These are phyloP conservation scores for Fragilariopsis cylindrus DNA, from an alignment of 108 stramenopile species.

Conservation along the genomic window DNA sequence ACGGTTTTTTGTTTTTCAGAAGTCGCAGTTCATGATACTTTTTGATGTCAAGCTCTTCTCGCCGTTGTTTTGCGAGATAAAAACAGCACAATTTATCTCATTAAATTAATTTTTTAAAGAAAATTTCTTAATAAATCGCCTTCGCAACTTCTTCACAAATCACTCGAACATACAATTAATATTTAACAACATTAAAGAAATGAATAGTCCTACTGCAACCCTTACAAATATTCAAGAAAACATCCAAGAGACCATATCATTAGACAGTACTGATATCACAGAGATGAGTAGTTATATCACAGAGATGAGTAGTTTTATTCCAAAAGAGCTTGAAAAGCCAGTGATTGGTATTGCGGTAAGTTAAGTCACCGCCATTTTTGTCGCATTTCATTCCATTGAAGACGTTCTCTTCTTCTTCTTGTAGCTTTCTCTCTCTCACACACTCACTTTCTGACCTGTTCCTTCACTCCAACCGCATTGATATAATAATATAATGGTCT, in stretches of 20 bases:
- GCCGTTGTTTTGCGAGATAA: no score
- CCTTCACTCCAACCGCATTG: no score
- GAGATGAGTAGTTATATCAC: conserved; percentile 16
- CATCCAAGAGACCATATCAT: no score
- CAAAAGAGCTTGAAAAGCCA: conserved; percentile 28
- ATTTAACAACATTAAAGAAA: neutral
- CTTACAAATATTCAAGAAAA: neutral
- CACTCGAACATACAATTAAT: no score
- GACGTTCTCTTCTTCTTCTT: neutral
- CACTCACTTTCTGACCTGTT: neutral
- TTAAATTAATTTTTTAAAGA: no score
- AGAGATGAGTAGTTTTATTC: conserved; percentile 24
- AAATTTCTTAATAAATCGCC: no score
- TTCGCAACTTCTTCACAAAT: no score
- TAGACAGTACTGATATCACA: neutral
- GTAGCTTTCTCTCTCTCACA: neutral
- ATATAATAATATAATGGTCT: neutral
- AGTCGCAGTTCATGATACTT: no score
- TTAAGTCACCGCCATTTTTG: neutral
- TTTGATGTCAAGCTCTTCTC: no score
- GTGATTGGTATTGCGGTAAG: conserved; percentile 29
- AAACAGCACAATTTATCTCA: no score
- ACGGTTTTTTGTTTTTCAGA: no score
- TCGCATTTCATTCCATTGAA: neutral
- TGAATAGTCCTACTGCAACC: conserved; percentile 3